phyloP scores from a whole-genome alignment of 176 grass and related monocot species.

The Eragrostis curvula region DNA sequence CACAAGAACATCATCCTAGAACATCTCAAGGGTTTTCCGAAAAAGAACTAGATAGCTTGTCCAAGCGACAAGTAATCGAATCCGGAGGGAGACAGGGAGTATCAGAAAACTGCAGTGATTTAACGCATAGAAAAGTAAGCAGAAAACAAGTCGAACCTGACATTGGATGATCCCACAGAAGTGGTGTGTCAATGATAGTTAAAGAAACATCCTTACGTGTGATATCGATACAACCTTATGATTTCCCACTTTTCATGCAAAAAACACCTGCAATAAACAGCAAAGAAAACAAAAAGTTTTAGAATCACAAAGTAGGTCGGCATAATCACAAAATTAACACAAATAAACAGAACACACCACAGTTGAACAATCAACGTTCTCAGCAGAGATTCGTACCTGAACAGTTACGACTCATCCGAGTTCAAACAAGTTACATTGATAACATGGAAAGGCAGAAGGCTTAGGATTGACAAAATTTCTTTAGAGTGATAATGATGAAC shows the following conservation, averaged over 20 bases:
- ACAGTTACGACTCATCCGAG: not conserved
- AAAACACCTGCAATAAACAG: slow-evolving; percentile 1
- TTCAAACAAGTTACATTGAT: not conserved
- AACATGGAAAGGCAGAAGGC: not conserved
- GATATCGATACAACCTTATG: not conserved
- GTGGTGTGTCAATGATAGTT: not conserved
- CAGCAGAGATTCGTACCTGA: not conserved
- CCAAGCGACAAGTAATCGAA: not conserved
- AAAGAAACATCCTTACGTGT: not conserved
- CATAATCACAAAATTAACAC: not conserved
- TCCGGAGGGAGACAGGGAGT: not conserved
- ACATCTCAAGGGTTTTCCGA: not conserved
- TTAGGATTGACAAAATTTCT: not conserved
- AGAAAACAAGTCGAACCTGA: slow-evolving; percentile 14
- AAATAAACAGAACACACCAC: not conserved
- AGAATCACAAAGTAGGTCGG: not conserved
- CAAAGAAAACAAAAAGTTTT: not conserved
- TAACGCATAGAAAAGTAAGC: not conserved
- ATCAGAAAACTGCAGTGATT: not conserved
- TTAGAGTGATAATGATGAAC: not conserved
- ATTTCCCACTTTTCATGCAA: slow-evolving; percentile 3
- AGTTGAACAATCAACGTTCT: not conserved
- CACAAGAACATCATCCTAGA: not conserved
- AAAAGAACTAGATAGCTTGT: not conserved
- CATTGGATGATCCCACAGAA: not conserved